Evolutionary conservation across 352 stramenopile species (phyloP), one percentile per base, ranked within the genome.

Genomic region (Pythium scleroteichum): DNA sequence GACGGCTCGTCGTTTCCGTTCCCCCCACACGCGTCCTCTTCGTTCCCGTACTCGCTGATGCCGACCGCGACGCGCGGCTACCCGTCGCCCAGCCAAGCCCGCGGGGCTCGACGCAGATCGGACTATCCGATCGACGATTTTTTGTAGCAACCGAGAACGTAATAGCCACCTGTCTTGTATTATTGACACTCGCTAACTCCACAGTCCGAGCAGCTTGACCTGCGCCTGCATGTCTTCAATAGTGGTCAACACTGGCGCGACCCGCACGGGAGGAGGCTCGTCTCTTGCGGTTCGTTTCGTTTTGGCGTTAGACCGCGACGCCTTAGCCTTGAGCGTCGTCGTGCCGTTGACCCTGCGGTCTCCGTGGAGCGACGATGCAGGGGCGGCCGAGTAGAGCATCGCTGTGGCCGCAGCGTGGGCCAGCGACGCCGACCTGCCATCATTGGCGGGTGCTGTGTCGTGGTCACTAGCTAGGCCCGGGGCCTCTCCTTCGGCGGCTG

Each of bases 151-250:
- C 6, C 17, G 10, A 55, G 46, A 7, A 51, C 48, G 19, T n/a
- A 55, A 44, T 39, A 56, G 41, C 5, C 17, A 56, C 23, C 32
- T 19, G 33, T 35, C 13, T n/a, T n/a, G 35, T 13, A 7, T n/a
- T 51, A n/a, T 29, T 39, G n/a, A 42, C 42, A 33, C 0, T 53
- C 17, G 2, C 27, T 26, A 70, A 29, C 45, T 65, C 64, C 64
- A 72, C 3, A 72, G 53, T 8, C 64, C 64, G 1, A 72, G 42
- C 13, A 65, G 47, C 35, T 67, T 67, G 16, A 59, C 64, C 29
- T 67, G 64, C 1, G 53, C 45, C 48, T 62, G 58, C 22, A 71
- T 32, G 17, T 71, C 64, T 50, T 71, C 58, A 10, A 71, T 60
- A 5, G 45, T 55, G 22, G 46, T 62, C 5, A 66, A 56, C 4